A percentile compares a stretch with the other conserved stretches of the same genome.
Evolutionary conservation across 164 flowering plant species (phyloP).

Genomic region (Vitis labrusca): DNA sequence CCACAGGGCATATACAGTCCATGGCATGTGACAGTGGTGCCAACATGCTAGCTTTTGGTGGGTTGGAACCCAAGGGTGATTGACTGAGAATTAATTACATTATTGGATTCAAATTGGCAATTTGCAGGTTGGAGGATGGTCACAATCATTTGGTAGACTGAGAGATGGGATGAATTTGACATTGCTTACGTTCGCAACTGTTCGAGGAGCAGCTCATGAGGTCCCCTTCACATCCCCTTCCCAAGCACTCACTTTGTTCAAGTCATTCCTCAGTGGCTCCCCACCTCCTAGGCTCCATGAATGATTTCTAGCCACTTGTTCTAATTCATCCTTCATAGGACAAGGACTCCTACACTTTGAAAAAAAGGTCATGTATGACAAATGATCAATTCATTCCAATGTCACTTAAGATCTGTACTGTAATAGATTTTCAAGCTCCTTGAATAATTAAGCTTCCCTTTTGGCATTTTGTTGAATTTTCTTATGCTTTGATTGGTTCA

Average conservation of each 20-base stretch:
- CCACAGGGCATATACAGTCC: too few relatives aligned
- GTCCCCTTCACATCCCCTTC: constrained; percentile 55
- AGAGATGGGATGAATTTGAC: constrained; percentile 38
- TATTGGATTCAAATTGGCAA: too few relatives aligned
- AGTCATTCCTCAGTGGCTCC: constrained; percentile 30
- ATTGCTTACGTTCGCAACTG: constrained; percentile 44
- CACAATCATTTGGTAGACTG: constrained; percentile 39
- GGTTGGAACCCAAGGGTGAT: too few relatives aligned
- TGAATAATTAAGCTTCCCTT: too few relatives aligned
- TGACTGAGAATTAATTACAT: too few relatives aligned
- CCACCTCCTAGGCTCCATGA: constrained; percentile 9
- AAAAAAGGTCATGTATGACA: neutral
- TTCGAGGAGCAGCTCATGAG: constrained; percentile 52
- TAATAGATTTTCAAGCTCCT: too few relatives aligned
- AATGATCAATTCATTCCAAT: too few relatives aligned
- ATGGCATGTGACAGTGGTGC: neutral
- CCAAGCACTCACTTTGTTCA: constrained; percentile 40
- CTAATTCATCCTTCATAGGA: too few relatives aligned
- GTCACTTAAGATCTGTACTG: too few relatives aligned
- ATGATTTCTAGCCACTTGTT: neutral
- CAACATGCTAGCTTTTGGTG: neutral
- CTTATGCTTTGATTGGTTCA: too few relatives aligned
- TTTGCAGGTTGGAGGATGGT: constrained; percentile 53
- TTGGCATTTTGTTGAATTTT: too few relatives aligned
- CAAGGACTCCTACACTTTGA: neutral